Evolutionary conservation across 768 basidiomycete species (phyloP), one percentile per base, ranked within the genome.

Genomic region (Tulasnella sp.): DNA sequence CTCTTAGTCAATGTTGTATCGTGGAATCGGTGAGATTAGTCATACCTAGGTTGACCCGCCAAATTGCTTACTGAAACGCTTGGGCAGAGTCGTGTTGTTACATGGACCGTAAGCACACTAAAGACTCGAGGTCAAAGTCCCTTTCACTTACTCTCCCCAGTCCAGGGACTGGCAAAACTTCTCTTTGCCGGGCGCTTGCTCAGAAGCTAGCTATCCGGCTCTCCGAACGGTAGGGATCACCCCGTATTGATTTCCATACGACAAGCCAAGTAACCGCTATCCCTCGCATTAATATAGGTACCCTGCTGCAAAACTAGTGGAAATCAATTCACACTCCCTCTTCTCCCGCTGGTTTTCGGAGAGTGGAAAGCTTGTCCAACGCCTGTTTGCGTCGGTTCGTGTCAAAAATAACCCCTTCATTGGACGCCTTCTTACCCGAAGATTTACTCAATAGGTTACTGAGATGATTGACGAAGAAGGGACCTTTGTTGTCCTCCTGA

Each of bases 291-390:
- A n/a, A 52, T 52, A 31, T 82, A 97, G 96, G 38, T 99, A 98
- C 84, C 87, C 93, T 0, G 89, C 94, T 85, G 90, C 95, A 46
- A 93, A 95, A 71, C 87, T 99, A 16, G 89, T 99, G 71, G 98
- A 99, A 85, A 98, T 99, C 83, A 99, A 99, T 84, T 97, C 98
- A 0, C 98, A 99, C 86, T 98, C 97, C 1, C 89, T 99, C 21
- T 99, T 99, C 85, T 97, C 95, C 21, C 94, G 96, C 82, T 99
- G 98, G 97, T 99, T 99, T 86, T 98, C 97, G 0, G 98, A 99
- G 84, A 98, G 96, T 0, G 98, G 98, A 21, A 99, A 99, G 85
- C 91, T 99, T 39, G 98, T 99, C 1, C 97, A 99, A 83, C 90
- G 93, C 72, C 87, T 99, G 24, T 99, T 99, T 84, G 90, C 88